Evolutionary conservation across 2,329 filamentous ascomycete species (phyloP).

Genomic region (Colletotrichum sp.): DNA sequence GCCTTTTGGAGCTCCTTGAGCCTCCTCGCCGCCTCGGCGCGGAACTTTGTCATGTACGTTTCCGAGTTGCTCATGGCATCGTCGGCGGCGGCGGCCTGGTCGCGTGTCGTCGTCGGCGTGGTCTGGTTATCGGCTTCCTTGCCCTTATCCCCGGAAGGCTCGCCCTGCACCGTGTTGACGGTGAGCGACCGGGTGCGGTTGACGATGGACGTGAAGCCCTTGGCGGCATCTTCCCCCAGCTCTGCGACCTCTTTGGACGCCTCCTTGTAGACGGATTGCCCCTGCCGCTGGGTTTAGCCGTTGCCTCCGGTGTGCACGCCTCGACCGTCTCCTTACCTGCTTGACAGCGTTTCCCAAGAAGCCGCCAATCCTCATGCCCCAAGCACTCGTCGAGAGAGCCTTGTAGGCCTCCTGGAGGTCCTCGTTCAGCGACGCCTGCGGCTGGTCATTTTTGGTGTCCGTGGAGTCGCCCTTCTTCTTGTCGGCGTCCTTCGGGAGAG

Average conservation of each 20-base stretch:
- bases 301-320: not conserved
- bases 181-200: constrained; percentile 78
- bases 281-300: constrained; percentile 48
- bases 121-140: constrained; percentile 34
- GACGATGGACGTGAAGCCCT: constrained; percentile 76
- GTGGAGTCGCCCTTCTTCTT: constrained; percentile 42
- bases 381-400: constrained; percentile 88
- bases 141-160: constrained; percentile 21
- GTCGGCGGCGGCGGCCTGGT: constrained; percentile 41
- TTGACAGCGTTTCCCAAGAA: constrained; percentile 93
- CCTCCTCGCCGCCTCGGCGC: constrained; percentile 78
- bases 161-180: constrained; percentile 51
- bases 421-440: constrained; percentile 71
- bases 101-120: constrained; percentile 50
- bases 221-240: constrained; percentile 80
- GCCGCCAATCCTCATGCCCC: constrained; percentile 87
- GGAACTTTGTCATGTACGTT: constrained; percentile 78
- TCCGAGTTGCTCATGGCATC: constrained; percentile 52
- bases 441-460: constrained; percentile 43
- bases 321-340: constrained; percentile 62
- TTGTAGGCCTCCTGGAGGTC: constrained; percentile 97
- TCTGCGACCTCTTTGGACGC: constrained; percentile 83
- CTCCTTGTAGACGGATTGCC: constrained; percentile 83
- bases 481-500: constrained; percentile 65
- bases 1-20: constrained; percentile 89